These are phyloP conservation scores for Cucurbitaria berberidis DNA, from an alignment of 2,329 filamentous ascomycete species.

Conservation along the genomic window DNA sequence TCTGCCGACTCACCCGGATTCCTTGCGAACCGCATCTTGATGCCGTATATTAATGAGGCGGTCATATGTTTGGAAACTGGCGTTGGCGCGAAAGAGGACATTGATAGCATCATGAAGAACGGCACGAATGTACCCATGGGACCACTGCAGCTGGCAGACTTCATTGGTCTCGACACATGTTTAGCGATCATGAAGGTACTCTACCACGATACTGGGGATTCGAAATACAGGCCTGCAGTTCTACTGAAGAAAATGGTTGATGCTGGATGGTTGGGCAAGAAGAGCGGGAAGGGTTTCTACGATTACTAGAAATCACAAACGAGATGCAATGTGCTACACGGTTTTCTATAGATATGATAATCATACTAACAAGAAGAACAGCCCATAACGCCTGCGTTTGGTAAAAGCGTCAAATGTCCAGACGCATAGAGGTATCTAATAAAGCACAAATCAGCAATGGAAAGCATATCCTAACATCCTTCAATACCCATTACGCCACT, in stretches of 20 bases:
- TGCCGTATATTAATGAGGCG: slow-evolving; percentile 99
- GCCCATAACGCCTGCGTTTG: not conserved
- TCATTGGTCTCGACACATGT: slow-evolving; percentile 96
- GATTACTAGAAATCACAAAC: slow-evolving; percentile 67
- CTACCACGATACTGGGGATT: slow-evolving; percentile 89
- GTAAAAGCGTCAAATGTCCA: too few relatives aligned
- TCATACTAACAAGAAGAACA: not conserved
- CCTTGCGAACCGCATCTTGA: slow-evolving; percentile 93
- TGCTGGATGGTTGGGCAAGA: slow-evolving; percentile 97
- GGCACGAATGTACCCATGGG: slow-evolving; percentile 99
- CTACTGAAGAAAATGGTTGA: slow-evolving; percentile 94
- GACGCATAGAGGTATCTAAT: too few relatives aligned
- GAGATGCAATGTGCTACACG: not conserved
- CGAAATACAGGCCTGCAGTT: slow-evolving; percentile 91
- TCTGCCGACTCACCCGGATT: slow-evolving; percentile 93
- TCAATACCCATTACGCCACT: too few relatives aligned
- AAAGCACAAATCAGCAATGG: too few relatives aligned
- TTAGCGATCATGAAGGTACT: slow-evolving; percentile 96
- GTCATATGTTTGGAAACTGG: slow-evolving; percentile 95
- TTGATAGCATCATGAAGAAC: slow-evolving; percentile 99
- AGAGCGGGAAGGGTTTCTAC: slow-evolving; percentile 95
- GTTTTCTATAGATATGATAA: not conserved
- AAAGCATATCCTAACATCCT: too few relatives aligned
- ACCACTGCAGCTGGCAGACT: slow-evolving; percentile 89
- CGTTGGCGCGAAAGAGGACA: slow-evolving; percentile 85